These are phyloP conservation scores for Geosiphon pyriformis DNA, from an alignment of 192 early-diverging fungal genomes.

Conservation along the genomic window DNA sequence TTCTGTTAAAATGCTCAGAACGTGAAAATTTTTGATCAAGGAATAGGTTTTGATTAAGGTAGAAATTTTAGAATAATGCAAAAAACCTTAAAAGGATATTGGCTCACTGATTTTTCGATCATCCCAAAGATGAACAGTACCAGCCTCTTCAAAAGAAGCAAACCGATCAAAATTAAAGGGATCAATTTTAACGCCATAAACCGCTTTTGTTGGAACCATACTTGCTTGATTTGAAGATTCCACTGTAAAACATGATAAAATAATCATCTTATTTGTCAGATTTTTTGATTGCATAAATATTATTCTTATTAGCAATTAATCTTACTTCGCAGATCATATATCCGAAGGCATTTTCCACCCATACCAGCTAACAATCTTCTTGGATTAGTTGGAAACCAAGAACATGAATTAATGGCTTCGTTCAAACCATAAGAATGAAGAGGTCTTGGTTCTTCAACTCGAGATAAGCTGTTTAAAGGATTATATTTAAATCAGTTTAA, in stretches of 20 bases:
- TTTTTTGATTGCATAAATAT: neutral
- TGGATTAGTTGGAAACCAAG: conserved; percentile 57
- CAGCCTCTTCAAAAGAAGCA: conserved; percentile 66
- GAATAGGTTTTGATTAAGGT: neutral
- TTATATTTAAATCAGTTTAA: neutral
- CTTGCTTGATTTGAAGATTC: conserved; percentile 32
- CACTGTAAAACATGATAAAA: conserved; percentile 24
- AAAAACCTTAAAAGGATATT: conserved; percentile 49
- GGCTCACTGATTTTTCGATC: conserved; percentile 57
- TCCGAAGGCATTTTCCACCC: conserved; percentile 60
- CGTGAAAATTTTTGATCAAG: neutral
- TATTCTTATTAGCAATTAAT: neutral
- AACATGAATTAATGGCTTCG: conserved; percentile 61
- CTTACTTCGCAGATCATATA: conserved; percentile 63
- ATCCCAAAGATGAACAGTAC: conserved; percentile 72
- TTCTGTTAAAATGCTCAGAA: conserved; percentile 17
- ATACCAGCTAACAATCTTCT: conserved; percentile 65
- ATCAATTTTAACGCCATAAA: conserved; percentile 60
- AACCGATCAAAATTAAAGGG: conserved; percentile 63
- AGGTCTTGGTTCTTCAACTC: conserved; percentile 31
- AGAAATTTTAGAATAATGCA: neutral
- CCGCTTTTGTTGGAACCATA: conserved; percentile 59
- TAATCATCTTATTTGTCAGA: neutral
- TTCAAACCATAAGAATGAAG: conserved; percentile 57
- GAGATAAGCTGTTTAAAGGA: conserved; percentile 21